Conservation (phyloP, 2,329 filamentous ascomycete species). For the Hypomyces perniciosus region DNA sequence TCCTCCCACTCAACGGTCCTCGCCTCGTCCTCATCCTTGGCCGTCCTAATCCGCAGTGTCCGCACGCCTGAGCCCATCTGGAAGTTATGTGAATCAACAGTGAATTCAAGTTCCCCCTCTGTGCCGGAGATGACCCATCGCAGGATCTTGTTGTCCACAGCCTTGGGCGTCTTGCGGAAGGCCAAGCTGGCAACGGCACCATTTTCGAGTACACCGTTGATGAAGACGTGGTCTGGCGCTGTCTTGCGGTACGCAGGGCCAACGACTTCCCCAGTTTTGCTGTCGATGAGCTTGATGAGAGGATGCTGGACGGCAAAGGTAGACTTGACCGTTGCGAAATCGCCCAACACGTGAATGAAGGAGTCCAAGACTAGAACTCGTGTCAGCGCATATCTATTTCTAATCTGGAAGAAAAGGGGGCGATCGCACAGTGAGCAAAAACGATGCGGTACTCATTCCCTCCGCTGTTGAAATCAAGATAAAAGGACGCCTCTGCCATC, state of each 20-base stretch:
- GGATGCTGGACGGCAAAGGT: slow-evolving; percentile 22
- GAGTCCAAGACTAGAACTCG: slow-evolving; percentile 14
- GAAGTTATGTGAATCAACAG: slow-evolving; percentile 25
- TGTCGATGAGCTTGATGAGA: slow-evolving; percentile 18
- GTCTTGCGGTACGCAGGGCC: slow-evolving; percentile 21
- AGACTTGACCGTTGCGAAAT: slow-evolving; percentile 12
- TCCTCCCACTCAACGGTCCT: slow-evolving; percentile 17
- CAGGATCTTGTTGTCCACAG: slow-evolving; percentile 19
- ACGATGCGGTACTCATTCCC: slow-evolving; percentile 22
- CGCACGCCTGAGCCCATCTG: slow-evolving; percentile 18
- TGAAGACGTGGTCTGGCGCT: slow-evolving; percentile 28
- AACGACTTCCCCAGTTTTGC: slow-evolving; percentile 17
- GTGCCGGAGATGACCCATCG: slow-evolving; percentile 33
- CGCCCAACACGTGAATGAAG: slow-evolving; percentile 7
- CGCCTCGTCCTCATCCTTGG: slow-evolving; percentile 25
- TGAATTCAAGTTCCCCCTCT: slow-evolving; percentile 27
- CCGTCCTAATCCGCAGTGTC: neutral
- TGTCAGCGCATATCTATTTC: neutral
- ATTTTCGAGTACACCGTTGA: slow-evolving; percentile 27
- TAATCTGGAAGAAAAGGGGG: neutral
- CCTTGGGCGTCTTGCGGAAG: slow-evolving; percentile 16
- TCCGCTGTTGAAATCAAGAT: slow-evolving; percentile 20
- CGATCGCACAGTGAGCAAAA: slow-evolving; percentile 11
- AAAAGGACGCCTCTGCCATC: slow-evolving; percentile 17
- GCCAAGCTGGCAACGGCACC: slow-evolving; percentile 26